Evolutionary conservation across 23 red algal species (phyloP), one percentile per base, ranked within the genome.

Genomic region (Agarophyton chilense): DNA sequence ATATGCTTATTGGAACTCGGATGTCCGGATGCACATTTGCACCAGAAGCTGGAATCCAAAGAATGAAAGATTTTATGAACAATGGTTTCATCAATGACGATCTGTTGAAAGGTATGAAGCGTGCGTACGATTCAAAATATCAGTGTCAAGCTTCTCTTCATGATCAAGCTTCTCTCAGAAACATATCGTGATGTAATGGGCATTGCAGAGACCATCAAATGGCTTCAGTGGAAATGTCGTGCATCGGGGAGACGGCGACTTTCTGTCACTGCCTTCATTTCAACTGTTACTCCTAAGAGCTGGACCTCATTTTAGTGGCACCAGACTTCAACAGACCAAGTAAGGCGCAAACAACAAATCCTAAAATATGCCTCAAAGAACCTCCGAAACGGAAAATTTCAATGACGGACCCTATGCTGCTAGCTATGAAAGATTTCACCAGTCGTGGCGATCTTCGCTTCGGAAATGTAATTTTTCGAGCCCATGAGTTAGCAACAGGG

Each of bases 231-330:
- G 39, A 87, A 72, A 87, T 87, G 81, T 19, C 64, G 73, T 12
- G 53, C 61, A 28, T 47, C 49, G 25, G 83, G 82, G 2, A 64
- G 92, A 32, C 83, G 42, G 10, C 51, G 92, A n/a, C 34, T 95
- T 24, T 52, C 72, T 32, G 24, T 95, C 1, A 87, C 87, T 6
- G 78, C 87, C 0, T 89, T 84, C 16, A 79, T 95, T 19, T 95
- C 92, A 32, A 87, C 68, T 24, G 72, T 95, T 18, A 95, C 82
- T 10, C 92, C 92, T 12, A 95, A 95, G 32, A 77, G 83, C 52
- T 87, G 86, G 68, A 95, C 92, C 34, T 84, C 92, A 21, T 95
- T 89, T 60, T 84, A 95, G 56, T 95, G 92, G 92, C 92, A 95
- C 72, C 77, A 54, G 21, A 78, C 86, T 50, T 88, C 92, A 7